Conservation (phyloP, 2,329 filamentous ascomycete genomes). For the Shiraia sp. region DNA sequence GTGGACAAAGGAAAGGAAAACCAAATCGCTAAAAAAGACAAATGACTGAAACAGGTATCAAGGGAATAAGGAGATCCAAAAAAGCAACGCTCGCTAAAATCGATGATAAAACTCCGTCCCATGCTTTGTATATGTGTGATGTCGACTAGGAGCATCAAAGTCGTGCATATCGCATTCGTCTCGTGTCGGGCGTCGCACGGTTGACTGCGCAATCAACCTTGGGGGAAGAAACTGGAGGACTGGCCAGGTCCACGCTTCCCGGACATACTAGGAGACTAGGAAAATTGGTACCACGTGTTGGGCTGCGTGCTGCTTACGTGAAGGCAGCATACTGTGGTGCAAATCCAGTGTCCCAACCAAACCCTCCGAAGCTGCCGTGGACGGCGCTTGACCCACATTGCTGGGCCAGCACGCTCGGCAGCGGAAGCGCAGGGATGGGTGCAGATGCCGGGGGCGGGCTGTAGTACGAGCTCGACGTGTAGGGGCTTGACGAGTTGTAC, state of each 20-base stretch:
- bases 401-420: conserved; percentile 85
- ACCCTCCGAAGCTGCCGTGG: conserved; percentile 69
- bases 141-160: conserved; percentile 39
- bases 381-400: conserved; percentile 72
- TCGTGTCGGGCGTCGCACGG: conserved; percentile 46
- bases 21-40: conserved; percentile 49
- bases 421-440: conserved; percentile 74
- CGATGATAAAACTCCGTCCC: conserved; percentile 59
- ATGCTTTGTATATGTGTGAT: conserved; percentile 53
- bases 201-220: conserved; percentile 47
- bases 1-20: conserved; percentile 32
- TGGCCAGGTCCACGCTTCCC: conserved; percentile 51
- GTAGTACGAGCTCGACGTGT: conserved; percentile 74
- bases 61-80: conserved; percentile 42
- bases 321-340: conserved; percentile 71
- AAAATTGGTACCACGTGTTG: conserved; percentile 27
- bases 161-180: conserved; percentile 52
- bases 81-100: conserved; percentile 47
- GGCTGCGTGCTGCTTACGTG: conserved; percentile 67
- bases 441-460: conserved; percentile 75
- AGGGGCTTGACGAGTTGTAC: conserved; percentile 42
- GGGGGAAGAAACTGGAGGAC: conserved; percentile 32
- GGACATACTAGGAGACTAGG: conserved; percentile 26
- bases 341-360: conserved; percentile 89
- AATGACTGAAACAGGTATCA: conserved; percentile 51